Base-by-base conservation (phyloP, 2,329 filamentous ascomycete genomes). In the Calonectria pseudoreteaudii region DNA sequence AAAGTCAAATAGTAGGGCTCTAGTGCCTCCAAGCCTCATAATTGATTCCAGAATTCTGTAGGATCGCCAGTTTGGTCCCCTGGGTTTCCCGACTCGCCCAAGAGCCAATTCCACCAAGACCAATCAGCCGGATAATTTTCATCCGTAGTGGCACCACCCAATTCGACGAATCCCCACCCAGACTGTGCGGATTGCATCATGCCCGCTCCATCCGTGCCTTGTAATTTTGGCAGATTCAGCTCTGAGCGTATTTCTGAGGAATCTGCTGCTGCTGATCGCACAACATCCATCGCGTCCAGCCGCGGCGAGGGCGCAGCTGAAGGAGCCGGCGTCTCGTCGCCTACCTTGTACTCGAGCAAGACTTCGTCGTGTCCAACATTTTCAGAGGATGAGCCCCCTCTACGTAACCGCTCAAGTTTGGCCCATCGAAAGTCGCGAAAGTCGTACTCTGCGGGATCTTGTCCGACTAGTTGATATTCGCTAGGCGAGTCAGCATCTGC, bases 401-500 rank as follows among this genome's bases (percentile, higher is more conserved):
- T 26, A 1, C 66, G 52, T 14, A 69, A 4, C 34, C 66, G 14
- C 60, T 65, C 66, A n/a, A 71, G 60, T 56, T 28, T 64, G 23
- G 68, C 68, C 58, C 38, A 50, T 23, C 47, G 44, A 65, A 70
- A 70, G 30, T 70, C 68, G 10, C 31, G 53, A 47, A 70, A 70
- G 20, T 70, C 23, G 47, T 70, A 70, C 23, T 70, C 68, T 5
- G 58, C 68, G 4, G 41, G 36, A 20, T 70, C 68, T 30, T 64
- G 56, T 18, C 68, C 68, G 4, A 53, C 56, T 28, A 65, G 3
- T 26, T 53, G 56, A 26, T 70, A 70, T 50, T 64, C 68, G n/a
- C 68, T 70, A 30, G 5, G 20, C 14, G 34, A 14, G 34, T 52
- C 31, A 67, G 49, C 9, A 41, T 41, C 16, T 7, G 16, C 2